A percentile compares a stretch with the other conserved stretches of the same genome.
phyloP scores from a whole-genome alignment of 2,329 filamentous ascomycete species.

The Pseudopithomyces chartarum region DNA sequence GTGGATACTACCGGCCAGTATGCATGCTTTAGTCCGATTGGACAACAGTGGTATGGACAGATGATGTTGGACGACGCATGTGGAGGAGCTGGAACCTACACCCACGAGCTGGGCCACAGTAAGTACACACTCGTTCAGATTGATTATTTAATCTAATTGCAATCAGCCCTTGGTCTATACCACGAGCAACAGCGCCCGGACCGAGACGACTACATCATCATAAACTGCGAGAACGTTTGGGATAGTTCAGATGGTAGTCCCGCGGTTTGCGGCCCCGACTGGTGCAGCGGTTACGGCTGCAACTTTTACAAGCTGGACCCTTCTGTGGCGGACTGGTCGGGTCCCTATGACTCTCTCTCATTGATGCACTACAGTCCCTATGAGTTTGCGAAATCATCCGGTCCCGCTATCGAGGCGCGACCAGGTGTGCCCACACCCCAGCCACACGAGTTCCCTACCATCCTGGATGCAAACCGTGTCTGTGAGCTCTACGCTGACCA shows the following conservation, averaged over 20 bases:
- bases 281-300: constrained; percentile 12
- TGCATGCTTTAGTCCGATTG: constrained; percentile 13
- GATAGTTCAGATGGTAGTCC: constrained; percentile 3
- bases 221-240: constrained; percentile 14
- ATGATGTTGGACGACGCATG: constrained; percentile 17
- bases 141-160: neutral
- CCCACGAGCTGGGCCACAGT: constrained; percentile 22
- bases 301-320: constrained; percentile 12
- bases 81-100: constrained; percentile 12
- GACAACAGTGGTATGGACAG: constrained; percentile 4
- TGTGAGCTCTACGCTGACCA: constrained; percentile 19
- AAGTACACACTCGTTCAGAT: constrained; percentile 4
- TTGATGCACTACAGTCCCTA: constrained; percentile 19
- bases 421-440: constrained; percentile 10
- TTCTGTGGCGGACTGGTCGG: constrained; percentile 13
- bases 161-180: constrained; percentile 16
- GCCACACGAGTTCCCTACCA: constrained; percentile 8
- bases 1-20: neutral
- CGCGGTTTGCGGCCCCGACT: constrained; percentile 5
- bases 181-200: constrained; percentile 21
- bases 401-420: constrained; percentile 7
- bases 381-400: constrained; percentile 10
- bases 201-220: constrained; percentile 14
- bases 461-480: constrained; percentile 14
- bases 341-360: constrained; percentile 17